A percentile compares a stretch with the other conserved stretches of the same genome.
These are phyloP conservation scores for Chenopodium formosanum DNA, from an alignment of 148 eudicot genomes.

Conservation along the genomic window DNA sequence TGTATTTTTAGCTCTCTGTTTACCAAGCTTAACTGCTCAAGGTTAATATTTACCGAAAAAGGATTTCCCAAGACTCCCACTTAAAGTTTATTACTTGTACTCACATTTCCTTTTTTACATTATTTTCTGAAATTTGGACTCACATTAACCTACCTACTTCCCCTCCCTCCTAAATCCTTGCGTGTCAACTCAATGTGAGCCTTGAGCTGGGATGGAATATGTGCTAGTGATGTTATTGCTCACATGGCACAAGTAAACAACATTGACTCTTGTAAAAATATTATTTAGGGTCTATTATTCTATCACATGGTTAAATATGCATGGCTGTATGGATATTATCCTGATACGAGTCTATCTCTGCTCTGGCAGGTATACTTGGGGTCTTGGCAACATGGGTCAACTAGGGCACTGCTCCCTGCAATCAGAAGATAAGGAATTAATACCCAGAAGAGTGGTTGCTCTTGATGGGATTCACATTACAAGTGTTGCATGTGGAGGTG, in stretches of 20 bases:
- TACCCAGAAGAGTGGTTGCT: slow-evolving; percentile 88
- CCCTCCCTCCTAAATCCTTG: too few relatives aligned
- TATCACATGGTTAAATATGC: neutral
- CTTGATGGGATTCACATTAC: slow-evolving; percentile 68
- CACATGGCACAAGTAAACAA: neutral
- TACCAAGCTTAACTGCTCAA: neutral
- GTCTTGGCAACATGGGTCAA: slow-evolving; percentile 95
- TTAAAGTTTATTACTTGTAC: neutral
- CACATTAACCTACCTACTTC: too few relatives aligned
- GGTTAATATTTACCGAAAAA: neutral
- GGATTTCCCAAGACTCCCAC: neutral
- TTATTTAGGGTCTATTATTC: neutral
- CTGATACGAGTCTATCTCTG: slow-evolving; percentile 1
- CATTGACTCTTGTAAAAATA: too few relatives aligned
- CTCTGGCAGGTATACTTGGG: slow-evolving; percentile 88
- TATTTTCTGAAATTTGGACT: too few relatives aligned
- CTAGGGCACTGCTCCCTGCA: slow-evolving; percentile 97
- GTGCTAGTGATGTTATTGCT: neutral
- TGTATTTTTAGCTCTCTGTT: neutral
- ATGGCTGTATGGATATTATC: slow-evolving; percentile 1
- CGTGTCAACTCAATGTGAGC: too few relatives aligned
- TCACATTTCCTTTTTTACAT: neutral
- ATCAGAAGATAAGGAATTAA: slow-evolving; percentile 73
- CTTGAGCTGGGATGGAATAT: too few relatives aligned
- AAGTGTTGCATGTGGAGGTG: slow-evolving; percentile 84